These are phyloP conservation scores for Fusarium keratoplasticum DNA, from an alignment of 2,329 filamentous ascomycete genomes.

Conservation along the genomic window DNA sequence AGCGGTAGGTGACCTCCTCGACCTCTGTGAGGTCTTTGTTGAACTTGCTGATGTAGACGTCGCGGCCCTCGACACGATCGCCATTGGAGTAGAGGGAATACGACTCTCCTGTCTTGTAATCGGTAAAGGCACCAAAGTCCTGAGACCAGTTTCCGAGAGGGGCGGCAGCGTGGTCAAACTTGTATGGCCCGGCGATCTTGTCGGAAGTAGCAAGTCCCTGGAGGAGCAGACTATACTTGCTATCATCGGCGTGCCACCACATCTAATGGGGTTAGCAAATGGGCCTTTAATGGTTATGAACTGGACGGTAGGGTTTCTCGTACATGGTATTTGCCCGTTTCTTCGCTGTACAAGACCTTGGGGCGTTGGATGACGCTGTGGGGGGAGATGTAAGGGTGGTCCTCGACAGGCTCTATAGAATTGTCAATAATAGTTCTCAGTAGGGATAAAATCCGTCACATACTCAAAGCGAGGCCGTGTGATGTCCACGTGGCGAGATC, in stretches of 20 bases:
- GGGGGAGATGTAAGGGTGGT: constrained; percentile 65
- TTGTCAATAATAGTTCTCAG: not conserved
- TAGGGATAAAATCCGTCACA: constrained; percentile 4
- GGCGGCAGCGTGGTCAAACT: constrained; percentile 63
- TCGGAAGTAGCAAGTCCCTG: constrained; percentile 67
- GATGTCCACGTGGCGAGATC: constrained; percentile 70
- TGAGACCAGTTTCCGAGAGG: constrained; percentile 73
- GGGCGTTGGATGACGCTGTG: constrained; percentile 70
- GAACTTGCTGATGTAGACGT: constrained; percentile 67
- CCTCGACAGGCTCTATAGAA: constrained; percentile 59
- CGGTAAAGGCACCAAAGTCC: constrained; percentile 71
- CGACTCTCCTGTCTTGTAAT: constrained; percentile 66
- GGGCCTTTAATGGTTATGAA: fast-evolving
- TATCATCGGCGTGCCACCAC: constrained; percentile 73
- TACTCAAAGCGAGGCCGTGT: constrained; percentile 67
- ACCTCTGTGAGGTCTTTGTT: constrained; percentile 64
- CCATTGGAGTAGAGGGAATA: constrained; percentile 72
- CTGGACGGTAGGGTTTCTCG: not conserved
- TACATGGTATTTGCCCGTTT: constrained; percentile 67
- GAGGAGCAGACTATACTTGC: constrained; percentile 65
- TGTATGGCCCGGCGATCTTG: constrained; percentile 65
- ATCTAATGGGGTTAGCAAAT: constrained; percentile 51
- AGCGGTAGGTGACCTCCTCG: constrained; percentile 64
- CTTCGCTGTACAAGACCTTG: constrained; percentile 70
- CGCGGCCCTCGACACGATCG: constrained; percentile 64